Percentiles rank a stretch among this genome's conserved stretches.
phyloP scores from a whole-genome alignment of 768 basidiomycete species.

The Rhizopogon vinicolor region DNA sequence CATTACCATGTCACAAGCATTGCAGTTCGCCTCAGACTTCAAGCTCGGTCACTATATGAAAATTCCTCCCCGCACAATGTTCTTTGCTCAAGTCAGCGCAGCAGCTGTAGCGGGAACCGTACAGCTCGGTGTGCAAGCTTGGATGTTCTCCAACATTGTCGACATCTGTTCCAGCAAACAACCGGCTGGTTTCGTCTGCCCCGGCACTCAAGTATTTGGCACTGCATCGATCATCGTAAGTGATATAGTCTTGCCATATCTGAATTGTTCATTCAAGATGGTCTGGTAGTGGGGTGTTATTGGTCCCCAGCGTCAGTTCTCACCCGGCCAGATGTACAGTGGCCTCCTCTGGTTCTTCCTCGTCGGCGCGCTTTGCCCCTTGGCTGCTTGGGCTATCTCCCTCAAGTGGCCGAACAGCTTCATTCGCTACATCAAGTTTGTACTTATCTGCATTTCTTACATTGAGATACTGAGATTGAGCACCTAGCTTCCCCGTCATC shows the following conservation, averaged over 20 bases:
- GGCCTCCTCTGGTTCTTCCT: constrained; percentile 67
- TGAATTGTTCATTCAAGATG: not conserved
- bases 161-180: constrained; percentile 27
- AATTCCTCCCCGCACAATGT: constrained; percentile 64
- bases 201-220: constrained; percentile 40
- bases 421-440: constrained; percentile 54
- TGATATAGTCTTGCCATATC: constrained; percentile 10
- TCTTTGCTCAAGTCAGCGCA: constrained; percentile 64
- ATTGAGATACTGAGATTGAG: not conserved
- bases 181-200: constrained; percentile 23
- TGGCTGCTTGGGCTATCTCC: constrained; percentile 45
- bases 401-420: constrained; percentile 56
- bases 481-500: constrained; percentile 30
- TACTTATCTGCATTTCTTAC: constrained; percentile 2
- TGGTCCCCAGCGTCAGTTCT: constrained; percentile 65
- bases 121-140: constrained; percentile 62
- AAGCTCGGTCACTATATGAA: constrained; percentile 77
- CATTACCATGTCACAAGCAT: constrained; percentile 59
- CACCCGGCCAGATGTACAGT: constrained; percentile 45
- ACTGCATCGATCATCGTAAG: constrained; percentile 49
- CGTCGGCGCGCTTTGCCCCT: constrained; percentile 56
- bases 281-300: constrained; percentile 48
- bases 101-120: constrained; percentile 58
- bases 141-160: constrained; percentile 45
- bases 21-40: constrained; percentile 69